Base-by-base conservation (phyloP, 2,329 filamentous ascomycete genomes). In the Colletotrichum paranaense region DNA sequence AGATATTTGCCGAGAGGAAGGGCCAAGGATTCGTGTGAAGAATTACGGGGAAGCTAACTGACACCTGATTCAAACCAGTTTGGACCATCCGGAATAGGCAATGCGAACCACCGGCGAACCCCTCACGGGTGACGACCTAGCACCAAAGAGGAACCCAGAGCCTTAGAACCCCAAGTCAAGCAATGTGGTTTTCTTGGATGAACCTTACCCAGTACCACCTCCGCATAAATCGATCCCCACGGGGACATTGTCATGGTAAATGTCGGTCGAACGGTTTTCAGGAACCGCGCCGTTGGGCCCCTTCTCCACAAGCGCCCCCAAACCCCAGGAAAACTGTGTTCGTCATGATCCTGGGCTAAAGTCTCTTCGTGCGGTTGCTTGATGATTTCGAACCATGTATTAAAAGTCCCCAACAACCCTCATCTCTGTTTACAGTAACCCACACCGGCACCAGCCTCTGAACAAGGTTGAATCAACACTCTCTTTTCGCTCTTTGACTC, bases 221-320 rank as follows among this genome's bases (percentile, higher is more conserved):
- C 69, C 69, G 65, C 65, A 63, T 64, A 22, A 59, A 68, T 55
- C 53, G 42, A 46, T 19, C 69, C 65, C 69, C 65, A 64, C 24
- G 69, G 65, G 69, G 65, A 28, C 16, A 58, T 59, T 46, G 65
- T 68, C 38, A 42, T 16, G 5, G 38, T 42, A 42, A 7, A 42
- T 59, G 65, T 28, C 28, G 19, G 38, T 55, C 5, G 22, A 14
- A 26, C 35, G 11, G 30, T 62, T 38, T 22, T 12, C 28, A 30
- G n/a, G 30, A 67, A 71, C 46, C 30, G 46, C 22, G 26, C 49
- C 22, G 28, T n/a, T 67, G 56, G 35, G 32, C 32, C 8, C n/a
- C 11, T 19, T 42, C 38, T 66, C 32, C 32, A 46, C 46, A 71
- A n/a, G 60, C 46, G 38, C n/a, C 30, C 7, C 30, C 63, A 32